phyloP scores from a whole-genome alignment of 805 yeast genomes.

The Pichia gijzeniarum region DNA sequence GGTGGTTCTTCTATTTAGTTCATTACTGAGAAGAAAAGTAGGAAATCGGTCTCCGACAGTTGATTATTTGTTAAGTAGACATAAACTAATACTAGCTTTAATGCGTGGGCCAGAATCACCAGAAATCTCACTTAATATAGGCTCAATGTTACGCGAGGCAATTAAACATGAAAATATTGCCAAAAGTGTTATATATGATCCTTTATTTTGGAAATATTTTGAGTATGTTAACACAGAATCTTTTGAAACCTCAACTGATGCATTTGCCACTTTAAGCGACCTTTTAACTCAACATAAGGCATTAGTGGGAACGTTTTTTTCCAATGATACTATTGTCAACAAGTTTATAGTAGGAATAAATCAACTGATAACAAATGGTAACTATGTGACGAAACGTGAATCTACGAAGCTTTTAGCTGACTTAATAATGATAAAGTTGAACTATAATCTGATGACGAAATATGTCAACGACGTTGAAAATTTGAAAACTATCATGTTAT shows the following conservation, averaged over 20 bases:
- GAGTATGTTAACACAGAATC: slow-evolving; percentile 66
- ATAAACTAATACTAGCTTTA: slow-evolving; percentile 56
- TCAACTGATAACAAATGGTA: slow-evolving; percentile 62
- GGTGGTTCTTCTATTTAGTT: slow-evolving; percentile 63
- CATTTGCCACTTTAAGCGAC: slow-evolving; percentile 71
- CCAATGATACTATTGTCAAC: slow-evolving; percentile 38
- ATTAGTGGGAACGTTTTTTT: slow-evolving; percentile 65
- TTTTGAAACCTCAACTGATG: slow-evolving; percentile 87
- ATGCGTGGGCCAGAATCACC: slow-evolving; percentile 67
- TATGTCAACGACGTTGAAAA: slow-evolving; percentile 80
- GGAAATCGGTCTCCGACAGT: slow-evolving; percentile 80
- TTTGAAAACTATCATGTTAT: slow-evolving; percentile 77
- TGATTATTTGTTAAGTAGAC: slow-evolving; percentile 66
- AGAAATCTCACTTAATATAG: slow-evolving; percentile 68
- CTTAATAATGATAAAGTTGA: slow-evolving; percentile 63
- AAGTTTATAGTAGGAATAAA: slow-evolving; percentile 59
- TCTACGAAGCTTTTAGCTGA: slow-evolving; percentile 70
- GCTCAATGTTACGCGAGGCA: slow-evolving; percentile 79
- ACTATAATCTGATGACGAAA: slow-evolving; percentile 62
- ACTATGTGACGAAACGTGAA: slow-evolving; percentile 91
- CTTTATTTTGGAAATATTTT: slow-evolving; percentile 76
- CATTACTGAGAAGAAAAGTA: slow-evolving; percentile 70
- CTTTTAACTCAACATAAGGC: slow-evolving; percentile 64
- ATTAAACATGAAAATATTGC: slow-evolving; percentile 70
- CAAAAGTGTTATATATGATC: slow-evolving; percentile 49